phyloP scores from a whole-genome alignment of 2,329 filamentous ascomycete species.

The Gaeumannomyces sp. region DNA sequence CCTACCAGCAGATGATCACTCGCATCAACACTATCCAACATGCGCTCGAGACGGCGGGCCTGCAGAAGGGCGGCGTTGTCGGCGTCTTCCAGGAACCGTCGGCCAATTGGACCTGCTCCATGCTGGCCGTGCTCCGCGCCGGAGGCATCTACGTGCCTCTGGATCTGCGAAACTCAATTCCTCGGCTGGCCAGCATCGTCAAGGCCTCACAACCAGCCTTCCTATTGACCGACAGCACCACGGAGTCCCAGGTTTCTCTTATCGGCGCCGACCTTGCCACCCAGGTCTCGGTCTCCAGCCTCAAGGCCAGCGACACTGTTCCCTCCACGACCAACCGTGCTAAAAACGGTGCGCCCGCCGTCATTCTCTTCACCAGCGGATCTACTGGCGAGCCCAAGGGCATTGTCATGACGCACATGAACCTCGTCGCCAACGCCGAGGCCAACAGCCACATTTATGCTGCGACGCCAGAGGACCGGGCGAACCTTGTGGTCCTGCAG shows the following conservation, averaged over 20 bases:
- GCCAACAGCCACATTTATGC: conserved; percentile 16
- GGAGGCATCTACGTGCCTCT: conserved; percentile 35
- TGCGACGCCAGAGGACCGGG: conserved; percentile 15
- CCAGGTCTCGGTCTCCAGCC: background rate
- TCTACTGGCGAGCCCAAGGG: conserved; percentile 34
- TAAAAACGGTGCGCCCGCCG: conserved; percentile 17
- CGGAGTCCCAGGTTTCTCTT: background rate
- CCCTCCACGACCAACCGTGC: background rate
- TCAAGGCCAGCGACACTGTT: background rate
- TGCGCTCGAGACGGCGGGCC: background rate
- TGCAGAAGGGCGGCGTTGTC: conserved; percentile 5
- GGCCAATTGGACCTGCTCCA: conserved; percentile 27
- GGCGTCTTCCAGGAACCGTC: conserved; percentile 36
- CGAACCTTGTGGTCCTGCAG: conserved; percentile 21
- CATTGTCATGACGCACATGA: conserved; percentile 27
- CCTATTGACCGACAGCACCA: background rate
- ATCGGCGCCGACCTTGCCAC: background rate
- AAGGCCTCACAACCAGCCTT: background rate
- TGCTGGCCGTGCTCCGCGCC: conserved; percentile 34
- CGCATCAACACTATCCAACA: background rate
- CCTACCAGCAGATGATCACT: conserved; percentile 27
- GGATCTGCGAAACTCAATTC: conserved; percentile 26
- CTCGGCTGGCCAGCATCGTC: conserved; percentile 26
- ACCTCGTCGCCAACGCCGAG: conserved; percentile 24
- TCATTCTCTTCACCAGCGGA: conserved; percentile 28